A percentile compares a stretch with the other conserved stretches of the same genome.
These are phyloP conservation scores for Cyclotella choctawhatcheeana DNA, from an alignment of 108 stramenopile species.

Conservation along the genomic window DNA sequence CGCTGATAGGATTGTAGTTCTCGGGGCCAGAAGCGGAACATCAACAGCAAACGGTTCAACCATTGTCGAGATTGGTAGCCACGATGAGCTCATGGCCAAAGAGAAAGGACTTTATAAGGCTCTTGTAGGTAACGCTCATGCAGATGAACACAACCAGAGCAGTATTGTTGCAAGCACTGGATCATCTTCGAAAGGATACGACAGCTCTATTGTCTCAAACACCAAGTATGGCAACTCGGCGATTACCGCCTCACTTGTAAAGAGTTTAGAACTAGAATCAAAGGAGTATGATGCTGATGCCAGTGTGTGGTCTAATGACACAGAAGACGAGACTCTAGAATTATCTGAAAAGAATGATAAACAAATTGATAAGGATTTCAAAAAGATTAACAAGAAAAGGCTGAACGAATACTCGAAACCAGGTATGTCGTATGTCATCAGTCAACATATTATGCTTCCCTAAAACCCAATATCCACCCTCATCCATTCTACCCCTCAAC, in stretches of 20 bases:
- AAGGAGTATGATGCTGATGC: background rate
- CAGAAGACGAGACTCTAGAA: background rate
- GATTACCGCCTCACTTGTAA: background rate
- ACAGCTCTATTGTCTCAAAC: background rate
- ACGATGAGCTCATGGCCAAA: conserved; percentile 77
- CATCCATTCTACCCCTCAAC: too few relatives aligned
- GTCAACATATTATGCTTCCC: too few relatives aligned
- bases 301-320: background rate
- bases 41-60: conserved; percentile 23
- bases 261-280: background rate
- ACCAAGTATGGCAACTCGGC: background rate
- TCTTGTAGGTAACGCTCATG: conserved; percentile 49
- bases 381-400: conserved; percentile 41
- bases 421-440: too few relatives aligned
- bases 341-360: conserved; percentile 17
- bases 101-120: conserved; percentile 70
- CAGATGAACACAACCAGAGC: conserved; percentile 5
- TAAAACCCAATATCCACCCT: too few relatives aligned
- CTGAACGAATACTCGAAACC: conserved; percentile 50
- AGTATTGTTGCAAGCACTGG: background rate
- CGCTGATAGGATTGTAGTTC: conserved; percentile 92
- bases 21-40: conserved; percentile 65
- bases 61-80: conserved; percentile 89
- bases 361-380: conserved; percentile 36
- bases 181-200: background rate